Evolutionary conservation across 2,329 filamentous ascomycete species (phyloP).

Genomic region (Colletotrichum sojae): DNA sequence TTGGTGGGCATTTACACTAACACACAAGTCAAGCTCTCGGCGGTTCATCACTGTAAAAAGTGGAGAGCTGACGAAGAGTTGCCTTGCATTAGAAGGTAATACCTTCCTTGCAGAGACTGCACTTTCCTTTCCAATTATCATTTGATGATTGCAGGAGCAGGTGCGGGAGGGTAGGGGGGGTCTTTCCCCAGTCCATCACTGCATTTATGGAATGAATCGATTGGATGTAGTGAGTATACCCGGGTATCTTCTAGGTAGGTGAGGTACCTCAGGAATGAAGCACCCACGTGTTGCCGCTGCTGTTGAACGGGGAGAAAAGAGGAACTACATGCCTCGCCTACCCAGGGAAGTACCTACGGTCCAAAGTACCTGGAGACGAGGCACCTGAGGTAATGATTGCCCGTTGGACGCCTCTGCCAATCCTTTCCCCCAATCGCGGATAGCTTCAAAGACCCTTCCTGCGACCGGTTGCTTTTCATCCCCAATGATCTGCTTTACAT

Average conservation of each 20-base stretch:
- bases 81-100: constrained; percentile 14
- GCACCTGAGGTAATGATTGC: not conserved
- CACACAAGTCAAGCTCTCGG: not conserved
- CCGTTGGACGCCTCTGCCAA: not conserved
- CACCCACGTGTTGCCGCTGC: constrained; percentile 1
- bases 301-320: not conserved
- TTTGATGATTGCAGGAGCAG: too few relatives aligned
- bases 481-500: constrained; percentile 35
- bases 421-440: constrained; percentile 5
- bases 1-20: not conserved
- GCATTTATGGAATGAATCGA: too few relatives aligned
- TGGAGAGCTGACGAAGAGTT: constrained; percentile 30
- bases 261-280: not conserved
- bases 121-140: not conserved
- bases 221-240: too few relatives aligned
- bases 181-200: too few relatives aligned
- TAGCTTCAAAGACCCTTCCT: constrained; percentile 15
- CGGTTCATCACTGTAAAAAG: constrained; percentile 15
- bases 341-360: too few relatives aligned
- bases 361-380: too few relatives aligned
- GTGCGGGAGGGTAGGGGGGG: too few relatives aligned
- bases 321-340: too few relatives aligned
- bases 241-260: too few relatives aligned
- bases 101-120: not conserved
- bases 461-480: constrained; percentile 16